Conservation (phyloP, 2,329 filamentous ascomycete species). For the Fusarium gaditjirri region DNA sequence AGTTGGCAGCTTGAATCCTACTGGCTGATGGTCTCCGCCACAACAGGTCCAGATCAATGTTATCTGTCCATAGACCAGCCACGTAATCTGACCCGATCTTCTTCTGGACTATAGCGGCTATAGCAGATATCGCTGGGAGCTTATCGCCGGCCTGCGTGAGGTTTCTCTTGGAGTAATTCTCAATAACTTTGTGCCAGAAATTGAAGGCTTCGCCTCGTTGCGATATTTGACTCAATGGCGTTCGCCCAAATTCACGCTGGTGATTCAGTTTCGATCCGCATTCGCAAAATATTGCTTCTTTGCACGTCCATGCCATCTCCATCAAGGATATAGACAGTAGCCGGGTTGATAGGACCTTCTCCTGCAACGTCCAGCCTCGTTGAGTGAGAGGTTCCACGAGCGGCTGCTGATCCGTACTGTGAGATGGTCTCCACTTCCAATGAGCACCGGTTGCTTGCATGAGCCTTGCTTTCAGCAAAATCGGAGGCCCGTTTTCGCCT, state of each 20-base stretch:
- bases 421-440: slow-evolving; percentile 26
- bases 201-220: slow-evolving; percentile 31
- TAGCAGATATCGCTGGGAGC: slow-evolving; percentile 46
- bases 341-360: slow-evolving; percentile 26
- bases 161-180: slow-evolving; percentile 42
- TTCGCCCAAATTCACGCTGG: slow-evolving; percentile 36
- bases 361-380: slow-evolving; percentile 35
- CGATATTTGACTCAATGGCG: slow-evolving; percentile 25
- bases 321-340: slow-evolving; percentile 25
- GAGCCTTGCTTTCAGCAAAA: slow-evolving; percentile 16
- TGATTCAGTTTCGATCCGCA: slow-evolving; percentile 41
- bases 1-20: not conserved
- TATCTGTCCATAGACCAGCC: slow-evolving; percentile 46
- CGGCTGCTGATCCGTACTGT: slow-evolving; percentile 4
- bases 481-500: not conserved
- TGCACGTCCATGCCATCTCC: slow-evolving; percentile 35
- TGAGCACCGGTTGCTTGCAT: slow-evolving; percentile 29
- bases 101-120: slow-evolving; percentile 40
- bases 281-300: slow-evolving; percentile 38
- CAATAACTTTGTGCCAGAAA: slow-evolving; percentile 46
- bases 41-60: slow-evolving; percentile 38
- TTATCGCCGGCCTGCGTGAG: slow-evolving; percentile 40
- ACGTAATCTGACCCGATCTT: slow-evolving; percentile 40
- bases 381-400: slow-evolving; percentile 21
- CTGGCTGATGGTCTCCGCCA: slow-evolving; percentile 28